Base-by-base conservation (phyloP, 2,329 filamentous ascomycete genomes). In the Coniochaeta ligniaria region DNA sequence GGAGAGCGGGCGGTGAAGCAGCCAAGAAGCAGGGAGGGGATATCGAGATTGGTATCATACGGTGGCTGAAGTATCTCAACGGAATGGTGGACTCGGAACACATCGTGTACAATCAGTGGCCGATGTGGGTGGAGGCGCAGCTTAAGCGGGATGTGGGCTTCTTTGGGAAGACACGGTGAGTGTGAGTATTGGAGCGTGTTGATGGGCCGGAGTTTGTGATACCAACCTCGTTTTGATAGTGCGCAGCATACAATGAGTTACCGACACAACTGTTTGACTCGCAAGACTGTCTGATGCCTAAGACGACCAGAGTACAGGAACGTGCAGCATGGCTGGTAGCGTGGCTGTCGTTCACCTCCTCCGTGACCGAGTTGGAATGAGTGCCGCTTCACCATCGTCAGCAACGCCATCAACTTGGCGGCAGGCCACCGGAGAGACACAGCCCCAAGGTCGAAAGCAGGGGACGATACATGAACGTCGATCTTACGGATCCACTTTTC, bases 41-140 rank as follows among this genome's bases (percentile, higher is more conserved):
- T 54, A 68, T 73, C n/a, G 78, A 80, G 60, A 66, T 73, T 8
- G 81, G 80, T 1, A 79, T 80, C 59, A 65, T 72, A 14, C 71
- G 79, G 26, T 84, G 82, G 82, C 74, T 85, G 12, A 75, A 72
- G 65, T 73, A 80, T 59, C 72, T 83, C 36, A 85, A 84, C 66
- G 66, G 71, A 12, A 73, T 76, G 62, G 73, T 84, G 20, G 76
- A 78, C 61, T 69, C 68, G 35, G 75, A 77, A 63, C 75, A 82
- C 59, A 69, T 69, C 57, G 64, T 65, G 24, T 82, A 81, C 63
- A 83, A 83, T 60, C 70, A 74, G 64, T 84, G 80, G 80, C 82
- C 82, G 17, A 61, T 74, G 67, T 84, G 82, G 82, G 81, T 84
- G 4, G 78, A 83, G 65, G 72, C 73, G 59, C 78, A 80, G 71